Evolutionary conservation across 169 alveolate species (phyloP).

Genomic region (Eimeria nieschulzi): DNA sequence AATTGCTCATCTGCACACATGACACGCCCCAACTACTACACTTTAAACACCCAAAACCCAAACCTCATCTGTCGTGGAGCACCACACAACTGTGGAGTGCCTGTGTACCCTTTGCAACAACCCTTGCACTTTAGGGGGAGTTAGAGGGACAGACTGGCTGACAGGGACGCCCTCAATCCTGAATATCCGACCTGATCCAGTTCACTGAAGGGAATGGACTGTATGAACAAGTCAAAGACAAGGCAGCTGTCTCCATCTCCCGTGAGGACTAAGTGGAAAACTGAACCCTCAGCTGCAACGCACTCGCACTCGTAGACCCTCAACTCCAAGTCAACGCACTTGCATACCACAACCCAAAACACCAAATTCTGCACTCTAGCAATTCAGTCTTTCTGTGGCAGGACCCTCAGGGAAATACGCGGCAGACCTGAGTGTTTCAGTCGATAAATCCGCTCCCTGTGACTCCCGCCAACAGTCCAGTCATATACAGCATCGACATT

Average conservation of each 20-base stretch:
- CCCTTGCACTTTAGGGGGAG: too few relatives aligned
- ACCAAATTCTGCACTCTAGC: not conserved
- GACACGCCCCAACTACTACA: not conserved
- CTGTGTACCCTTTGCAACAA: too few relatives aligned
- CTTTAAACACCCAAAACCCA: not conserved
- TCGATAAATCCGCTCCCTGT: slow-evolving; percentile 46
- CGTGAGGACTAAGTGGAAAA: slow-evolving; percentile 18
- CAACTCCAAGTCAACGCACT: not conserved
- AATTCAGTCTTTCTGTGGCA: not conserved
- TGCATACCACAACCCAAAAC: not conserved
- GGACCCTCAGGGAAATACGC: not conserved
- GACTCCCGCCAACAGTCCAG: slow-evolving; percentile 52
- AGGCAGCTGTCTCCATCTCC: slow-evolving; percentile 68
- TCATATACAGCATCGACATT: slow-evolving; percentile 28
- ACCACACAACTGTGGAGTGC: too few relatives aligned
- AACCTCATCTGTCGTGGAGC: not conserved
- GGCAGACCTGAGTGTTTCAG: slow-evolving; percentile 10
- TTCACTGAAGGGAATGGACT: slow-evolving; percentile 48
- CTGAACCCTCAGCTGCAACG: slow-evolving; percentile 16
- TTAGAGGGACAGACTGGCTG: too few relatives aligned
- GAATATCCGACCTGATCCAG: slow-evolving; percentile 21
- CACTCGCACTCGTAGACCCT: slow-evolving; percentile 2
- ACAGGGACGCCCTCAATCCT: not conserved
- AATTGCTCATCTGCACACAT: slow-evolving; percentile 22
- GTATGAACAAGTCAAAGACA: slow-evolving; percentile 74